These are phyloP conservation scores for Ehretia macrophylla DNA, from an alignment of 257 asterid species.

Conservation along the genomic window DNA sequence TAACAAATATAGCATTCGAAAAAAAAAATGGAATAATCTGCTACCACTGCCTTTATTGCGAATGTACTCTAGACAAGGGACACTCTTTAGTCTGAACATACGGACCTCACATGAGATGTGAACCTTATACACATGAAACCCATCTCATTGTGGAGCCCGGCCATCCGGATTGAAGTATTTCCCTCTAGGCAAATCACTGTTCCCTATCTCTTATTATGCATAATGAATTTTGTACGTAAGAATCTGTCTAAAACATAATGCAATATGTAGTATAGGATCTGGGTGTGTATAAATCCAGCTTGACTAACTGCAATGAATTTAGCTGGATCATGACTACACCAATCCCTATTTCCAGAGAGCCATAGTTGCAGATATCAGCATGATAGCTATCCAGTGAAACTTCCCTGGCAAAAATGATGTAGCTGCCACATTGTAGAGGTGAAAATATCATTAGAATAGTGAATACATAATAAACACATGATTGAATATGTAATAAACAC, in stretches of 20 bases:
- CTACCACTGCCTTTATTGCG: too few relatives aligned
- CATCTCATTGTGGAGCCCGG: too few relatives aligned
- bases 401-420: conserved; percentile 29
- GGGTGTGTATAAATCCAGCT: too few relatives aligned
- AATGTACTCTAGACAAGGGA: too few relatives aligned
- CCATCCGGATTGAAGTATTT: too few relatives aligned
- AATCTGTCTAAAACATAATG: conserved; percentile 1
- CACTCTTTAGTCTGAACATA: too few relatives aligned
- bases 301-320: too few relatives aligned
- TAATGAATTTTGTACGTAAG: conserved; percentile 3
- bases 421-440: conserved; percentile 25
- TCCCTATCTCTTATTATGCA: background rate
- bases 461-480: background rate
- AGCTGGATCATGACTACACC: background rate
- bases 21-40: too few relatives aligned
- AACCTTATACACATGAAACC: too few relatives aligned
- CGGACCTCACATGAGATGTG: too few relatives aligned
- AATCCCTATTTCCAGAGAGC: conserved; percentile 27
- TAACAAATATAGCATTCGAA: too few relatives aligned
- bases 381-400: conserved; percentile 40
- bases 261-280: background rate
- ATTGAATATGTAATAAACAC: background rate
- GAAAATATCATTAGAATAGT: background rate
- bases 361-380: conserved; percentile 26
- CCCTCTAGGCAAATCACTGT: too few relatives aligned